Evolutionary conservation across 1,139 yeast species (phyloP).

Genomic region (Saccharomyces hybrid): DNA sequence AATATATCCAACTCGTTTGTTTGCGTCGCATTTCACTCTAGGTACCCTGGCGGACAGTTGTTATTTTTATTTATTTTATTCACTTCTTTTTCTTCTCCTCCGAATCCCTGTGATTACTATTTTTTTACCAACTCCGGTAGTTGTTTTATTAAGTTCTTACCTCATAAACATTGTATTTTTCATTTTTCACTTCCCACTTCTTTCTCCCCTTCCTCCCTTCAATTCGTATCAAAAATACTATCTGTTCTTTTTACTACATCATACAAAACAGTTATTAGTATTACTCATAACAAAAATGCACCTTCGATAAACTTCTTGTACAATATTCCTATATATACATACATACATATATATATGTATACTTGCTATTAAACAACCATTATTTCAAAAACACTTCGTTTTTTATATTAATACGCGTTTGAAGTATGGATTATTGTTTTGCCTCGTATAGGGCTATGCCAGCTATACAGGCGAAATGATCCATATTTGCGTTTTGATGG

Average conservation of each 20-base stretch:
- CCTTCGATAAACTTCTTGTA: neutral
- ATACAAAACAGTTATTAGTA: neutral
- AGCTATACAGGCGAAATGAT: too few species aligned
- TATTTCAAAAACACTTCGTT: neutral
- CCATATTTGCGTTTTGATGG: too few species aligned
- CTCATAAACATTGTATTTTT: neutral
- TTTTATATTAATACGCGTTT: neutral
- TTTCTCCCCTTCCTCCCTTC: neutral
- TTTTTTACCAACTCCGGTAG: neutral
- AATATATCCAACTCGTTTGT: neutral
- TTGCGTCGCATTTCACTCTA: neutral
- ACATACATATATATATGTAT: neutral
- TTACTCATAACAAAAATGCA: neutral
- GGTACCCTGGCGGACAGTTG: neutral
- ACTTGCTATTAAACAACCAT: neutral
- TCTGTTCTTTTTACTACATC: neutral
- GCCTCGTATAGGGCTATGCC: too few species aligned
- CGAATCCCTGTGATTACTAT: neutral
- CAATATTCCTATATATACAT: neutral
- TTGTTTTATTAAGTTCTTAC: neutral
- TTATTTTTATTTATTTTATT: neutral
- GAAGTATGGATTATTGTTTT: too few species aligned
- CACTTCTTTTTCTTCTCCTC: neutral
- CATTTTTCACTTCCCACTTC: neutral
- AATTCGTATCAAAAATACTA: neutral